A percentile compares a stretch with the other conserved stretches of the same genome.
Evolutionary conservation across 495 filamentous ascomycete genomes (phyloP).

Genomic region (Terfezia claveryi): DNA sequence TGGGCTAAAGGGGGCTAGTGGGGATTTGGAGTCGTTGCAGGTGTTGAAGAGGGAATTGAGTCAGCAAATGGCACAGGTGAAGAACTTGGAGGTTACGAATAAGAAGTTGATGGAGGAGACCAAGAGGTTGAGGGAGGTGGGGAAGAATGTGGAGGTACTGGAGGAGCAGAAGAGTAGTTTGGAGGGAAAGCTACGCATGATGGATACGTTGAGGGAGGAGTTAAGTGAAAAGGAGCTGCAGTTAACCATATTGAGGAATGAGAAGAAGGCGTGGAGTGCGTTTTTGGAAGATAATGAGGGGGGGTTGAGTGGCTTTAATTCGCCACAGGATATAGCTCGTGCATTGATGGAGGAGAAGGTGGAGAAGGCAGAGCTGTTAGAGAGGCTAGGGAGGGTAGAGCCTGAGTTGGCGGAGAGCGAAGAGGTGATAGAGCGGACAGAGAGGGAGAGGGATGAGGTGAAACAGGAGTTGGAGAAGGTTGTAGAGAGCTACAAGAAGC

Average conservation of each 20-base stretch:
- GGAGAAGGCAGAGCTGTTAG: constrained; percentile 51
- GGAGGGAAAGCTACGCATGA: constrained; percentile 50
- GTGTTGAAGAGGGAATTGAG: constrained; percentile 66
- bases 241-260: constrained; percentile 71
- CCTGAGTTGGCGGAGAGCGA: constrained; percentile 68
- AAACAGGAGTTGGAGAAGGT: constrained; percentile 48
- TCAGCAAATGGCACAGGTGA: constrained; percentile 78
- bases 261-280: constrained; percentile 69
- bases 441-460: constrained; percentile 40
- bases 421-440: constrained; percentile 45
- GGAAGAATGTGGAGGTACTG: constrained; percentile 75
- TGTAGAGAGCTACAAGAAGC: constrained; percentile 26
- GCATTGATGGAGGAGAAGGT: constrained; percentile 63
- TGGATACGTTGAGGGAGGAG: constrained; percentile 52
- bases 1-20: constrained; percentile 58
- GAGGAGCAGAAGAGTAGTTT: constrained; percentile 84
- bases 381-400: constrained; percentile 52
- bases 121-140: constrained; percentile 50
- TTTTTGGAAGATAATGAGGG: constrained; percentile 41
- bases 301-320: constrained; percentile 42
- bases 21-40: constrained; percentile 57
- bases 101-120: constrained; percentile 63
- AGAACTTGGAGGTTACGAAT: constrained; percentile 55
- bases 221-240: constrained; percentile 59
- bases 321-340: constrained; percentile 69